phyloP scores from a whole-genome alignment of 768 basidiomycete genomes.

The Coprinellus micaceus region DNA sequence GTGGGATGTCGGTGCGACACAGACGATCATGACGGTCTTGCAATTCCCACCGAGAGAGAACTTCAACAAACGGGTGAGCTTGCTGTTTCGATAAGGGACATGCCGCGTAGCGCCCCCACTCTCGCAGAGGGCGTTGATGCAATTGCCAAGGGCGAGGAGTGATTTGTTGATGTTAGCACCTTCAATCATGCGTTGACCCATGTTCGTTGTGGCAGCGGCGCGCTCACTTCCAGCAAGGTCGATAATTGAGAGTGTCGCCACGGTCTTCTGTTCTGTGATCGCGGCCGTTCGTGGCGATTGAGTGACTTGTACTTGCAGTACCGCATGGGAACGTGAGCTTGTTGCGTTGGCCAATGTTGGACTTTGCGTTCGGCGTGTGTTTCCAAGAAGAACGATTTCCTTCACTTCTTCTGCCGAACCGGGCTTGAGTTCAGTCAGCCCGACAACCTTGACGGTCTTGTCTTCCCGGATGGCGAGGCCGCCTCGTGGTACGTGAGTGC shows the following conservation, averaged over 20 bases:
- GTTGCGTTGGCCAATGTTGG: constrained; percentile 96
- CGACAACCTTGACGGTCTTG: constrained; percentile 86
- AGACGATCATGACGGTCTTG: constrained; percentile 99
- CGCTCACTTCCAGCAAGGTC: constrained; percentile 97
- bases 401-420: constrained; percentile 89
- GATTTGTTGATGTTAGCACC: constrained; percentile 99
- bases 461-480: constrained; percentile 94
- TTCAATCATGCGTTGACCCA: constrained; percentile 97
- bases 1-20: constrained; percentile 88
- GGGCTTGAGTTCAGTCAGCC: constrained; percentile 79
- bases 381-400: constrained; percentile 86
- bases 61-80: constrained; percentile 94
- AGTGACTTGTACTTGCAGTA: constrained; percentile 91
- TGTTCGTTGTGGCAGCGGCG: constrained; percentile 93
- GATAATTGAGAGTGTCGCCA: constrained; percentile 95
- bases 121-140: constrained; percentile 97
- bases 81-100: constrained; percentile 96
- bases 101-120: constrained; percentile 85
- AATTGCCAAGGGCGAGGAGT: constrained; percentile 93
- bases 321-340: constrained; percentile 95
- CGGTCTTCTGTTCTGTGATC: constrained; percentile 73
- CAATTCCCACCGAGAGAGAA: constrained; percentile 98
- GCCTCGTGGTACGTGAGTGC: constrained; percentile 61
- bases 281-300: constrained; percentile 85
- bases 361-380: constrained; percentile 84